A percentile compares a stretch with the other conserved stretches of the same genome.
phyloP scores from a whole-genome alignment of 768 basidiomycete genomes.

The Mycena maculata region DNA sequence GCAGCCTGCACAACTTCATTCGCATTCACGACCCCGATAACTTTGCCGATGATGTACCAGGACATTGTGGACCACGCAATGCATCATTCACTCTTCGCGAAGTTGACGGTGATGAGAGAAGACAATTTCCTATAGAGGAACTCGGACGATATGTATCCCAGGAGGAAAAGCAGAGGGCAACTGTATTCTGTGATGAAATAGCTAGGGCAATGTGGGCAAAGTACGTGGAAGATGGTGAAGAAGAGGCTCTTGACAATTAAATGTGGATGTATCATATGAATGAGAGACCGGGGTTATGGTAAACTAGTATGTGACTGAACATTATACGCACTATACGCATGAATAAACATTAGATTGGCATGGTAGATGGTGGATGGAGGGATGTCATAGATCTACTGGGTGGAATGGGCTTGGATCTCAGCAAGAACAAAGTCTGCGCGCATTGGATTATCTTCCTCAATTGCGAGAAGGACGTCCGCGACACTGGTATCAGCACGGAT shows the following conservation, averaged over 20 bases:
- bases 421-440: not conserved
- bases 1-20: too few relatives aligned
- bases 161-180: not conserved
- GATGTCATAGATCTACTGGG: too few relatives aligned
- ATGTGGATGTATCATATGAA: not conserved
- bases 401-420: not conserved
- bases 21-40: too few relatives aligned
- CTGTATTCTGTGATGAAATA: not conserved
- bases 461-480: not conserved
- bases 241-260: not conserved
- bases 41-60: too few relatives aligned
- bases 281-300: not conserved
- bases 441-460: not conserved
- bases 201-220: constrained; percentile 1
- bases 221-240: not conserved
- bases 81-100: too few relatives aligned
- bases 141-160: not conserved
- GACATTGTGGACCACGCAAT: too few relatives aligned
- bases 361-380: not conserved
- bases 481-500: constrained; percentile 4
- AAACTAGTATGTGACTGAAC: too few relatives aligned
- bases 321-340: too few relatives aligned
- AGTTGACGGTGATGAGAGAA: constrained; percentile 1
- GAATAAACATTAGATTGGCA: too few relatives aligned
- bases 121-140: constrained; percentile 7